Conservation (phyloP, 495 filamentous ascomycete genomes). For the Aspergillus baeticus region DNA sequence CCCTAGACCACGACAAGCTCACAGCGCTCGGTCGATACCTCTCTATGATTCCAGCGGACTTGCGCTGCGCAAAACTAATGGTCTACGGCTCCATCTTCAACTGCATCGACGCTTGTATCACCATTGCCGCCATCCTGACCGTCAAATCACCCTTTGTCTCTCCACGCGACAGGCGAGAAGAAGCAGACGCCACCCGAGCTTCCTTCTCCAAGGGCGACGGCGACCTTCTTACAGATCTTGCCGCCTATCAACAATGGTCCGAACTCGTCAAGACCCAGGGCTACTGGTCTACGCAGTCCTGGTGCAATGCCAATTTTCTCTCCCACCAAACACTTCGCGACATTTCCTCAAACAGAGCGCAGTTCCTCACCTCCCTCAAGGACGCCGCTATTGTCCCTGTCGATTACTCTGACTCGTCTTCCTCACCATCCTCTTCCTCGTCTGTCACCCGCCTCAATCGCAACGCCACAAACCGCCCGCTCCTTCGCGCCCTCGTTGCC, state of each 20-base stretch:
- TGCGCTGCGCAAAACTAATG: constrained; percentile 91
- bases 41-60: constrained; percentile 89
- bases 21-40: constrained; percentile 90
- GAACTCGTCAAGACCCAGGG: constrained; percentile 54
- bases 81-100: constrained; percentile 93
- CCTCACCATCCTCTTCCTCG: constrained; percentile 14
- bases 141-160: constrained; percentile 81
- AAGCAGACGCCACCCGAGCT: constrained; percentile 72
- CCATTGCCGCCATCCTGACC: constrained; percentile 88
- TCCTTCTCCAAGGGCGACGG: constrained; percentile 75
- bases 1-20: constrained; percentile 77
- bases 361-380: constrained; percentile 81
- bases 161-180: constrained; percentile 76
- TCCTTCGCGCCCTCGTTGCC: constrained; percentile 86
- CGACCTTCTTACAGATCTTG: constrained; percentile 82
- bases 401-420: constrained; percentile 33
- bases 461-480: constrained; percentile 53
- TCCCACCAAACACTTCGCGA: constrained; percentile 78
- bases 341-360: constrained; percentile 79
- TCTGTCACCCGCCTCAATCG: constrained; percentile 44
- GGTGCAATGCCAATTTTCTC: constrained; percentile 89
- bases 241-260: constrained; percentile 81
- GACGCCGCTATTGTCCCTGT: constrained; percentile 78
- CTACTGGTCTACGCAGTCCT: constrained; percentile 64
- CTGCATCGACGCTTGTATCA: constrained; percentile 82